phyloP scores from a whole-genome alignment of 768 basidiomycete genomes.

The Asterophora parasitica region DNA sequence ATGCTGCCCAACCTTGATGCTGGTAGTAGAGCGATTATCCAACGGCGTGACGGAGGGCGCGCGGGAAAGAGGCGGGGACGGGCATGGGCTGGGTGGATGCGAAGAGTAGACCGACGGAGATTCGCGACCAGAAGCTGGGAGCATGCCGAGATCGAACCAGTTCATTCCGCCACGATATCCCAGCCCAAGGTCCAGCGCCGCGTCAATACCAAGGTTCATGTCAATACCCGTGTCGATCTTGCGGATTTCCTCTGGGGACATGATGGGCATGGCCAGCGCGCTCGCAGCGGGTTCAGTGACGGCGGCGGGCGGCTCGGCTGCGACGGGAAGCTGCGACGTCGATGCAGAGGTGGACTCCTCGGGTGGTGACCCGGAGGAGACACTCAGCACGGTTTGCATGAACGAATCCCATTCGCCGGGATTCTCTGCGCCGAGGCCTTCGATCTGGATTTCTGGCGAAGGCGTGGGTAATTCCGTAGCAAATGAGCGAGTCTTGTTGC shows the following conservation, averaged over 20 bases:
- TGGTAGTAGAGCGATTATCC: constrained; percentile 16
- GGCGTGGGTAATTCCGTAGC: constrained; percentile 12
- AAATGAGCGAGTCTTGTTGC: constrained; percentile 6
- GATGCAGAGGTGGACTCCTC: constrained; percentile 12
- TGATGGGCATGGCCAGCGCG: constrained; percentile 17
- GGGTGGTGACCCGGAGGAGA: constrained; percentile 17
- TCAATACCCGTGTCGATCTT: constrained; percentile 30
- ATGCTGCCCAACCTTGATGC: constrained; percentile 9
- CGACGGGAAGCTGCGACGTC: constrained; percentile 7
- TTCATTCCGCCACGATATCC: constrained; percentile 34
- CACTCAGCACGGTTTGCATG: constrained; percentile 33
- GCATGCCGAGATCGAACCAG: constrained; percentile 34
- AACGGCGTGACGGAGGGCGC: constrained; percentile 18
- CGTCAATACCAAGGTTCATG: constrained; percentile 33
- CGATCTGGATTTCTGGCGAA: constrained; percentile 25
- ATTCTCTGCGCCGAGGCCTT: constrained; percentile 27
- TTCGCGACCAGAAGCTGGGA: constrained; percentile 31
- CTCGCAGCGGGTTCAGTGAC: too few species aligned
- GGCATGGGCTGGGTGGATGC: constrained; percentile 27
- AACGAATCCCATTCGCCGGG: constrained; percentile 39
- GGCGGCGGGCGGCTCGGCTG: neutral
- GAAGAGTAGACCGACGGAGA: constrained; percentile 35
- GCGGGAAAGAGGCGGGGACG: constrained; percentile 22
- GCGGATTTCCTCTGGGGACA: constrained; percentile 33
- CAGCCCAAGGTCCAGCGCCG: constrained; percentile 36